Evolutionary conservation across 805 yeast species (phyloP).

Genomic region (fission yeast (Schizosaccharomyces pombe)): DNA sequence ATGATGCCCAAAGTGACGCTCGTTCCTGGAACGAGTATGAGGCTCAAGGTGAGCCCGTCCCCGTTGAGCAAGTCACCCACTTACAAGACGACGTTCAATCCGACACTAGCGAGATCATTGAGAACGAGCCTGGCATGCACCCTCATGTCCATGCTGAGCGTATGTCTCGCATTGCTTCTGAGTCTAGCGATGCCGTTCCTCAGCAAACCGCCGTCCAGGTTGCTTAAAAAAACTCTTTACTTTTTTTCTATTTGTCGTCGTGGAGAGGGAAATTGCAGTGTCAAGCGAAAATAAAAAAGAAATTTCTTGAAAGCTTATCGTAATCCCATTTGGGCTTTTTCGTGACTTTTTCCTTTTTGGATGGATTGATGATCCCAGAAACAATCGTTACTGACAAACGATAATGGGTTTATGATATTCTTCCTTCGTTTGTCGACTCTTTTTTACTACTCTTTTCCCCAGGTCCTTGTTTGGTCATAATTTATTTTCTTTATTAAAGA

Average conservation of each 20-base stretch:
- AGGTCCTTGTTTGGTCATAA: too few species aligned
- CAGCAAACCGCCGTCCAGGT: not conserved
- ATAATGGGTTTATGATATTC: too few species aligned
- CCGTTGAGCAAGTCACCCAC: not conserved
- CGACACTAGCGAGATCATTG: not conserved
- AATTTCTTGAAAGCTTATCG: not conserved
- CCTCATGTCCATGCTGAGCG: not conserved
- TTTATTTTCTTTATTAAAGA: too few species aligned
- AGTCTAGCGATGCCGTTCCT: not conserved
- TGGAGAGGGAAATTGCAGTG: not conserved
- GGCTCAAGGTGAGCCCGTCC: not conserved
- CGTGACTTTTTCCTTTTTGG: too few species aligned
- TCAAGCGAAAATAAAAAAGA: not conserved
- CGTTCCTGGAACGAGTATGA: constrained; percentile 2
- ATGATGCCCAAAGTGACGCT: not conserved
- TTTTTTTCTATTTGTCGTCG: too few species aligned
- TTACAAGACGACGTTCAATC: not conserved
- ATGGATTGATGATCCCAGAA: too few species aligned
- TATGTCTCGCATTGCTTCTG: not conserved
- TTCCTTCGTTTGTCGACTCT: too few species aligned
- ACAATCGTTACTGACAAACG: too few species aligned
- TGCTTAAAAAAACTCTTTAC: not conserved
- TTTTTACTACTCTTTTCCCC: too few species aligned
- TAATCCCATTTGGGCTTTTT: too few species aligned
- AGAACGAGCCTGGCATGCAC: not conserved